Evolutionary conservation across 2,329 filamentous ascomycete species (phyloP).

Genomic region (Elsinoe perseae): DNA sequence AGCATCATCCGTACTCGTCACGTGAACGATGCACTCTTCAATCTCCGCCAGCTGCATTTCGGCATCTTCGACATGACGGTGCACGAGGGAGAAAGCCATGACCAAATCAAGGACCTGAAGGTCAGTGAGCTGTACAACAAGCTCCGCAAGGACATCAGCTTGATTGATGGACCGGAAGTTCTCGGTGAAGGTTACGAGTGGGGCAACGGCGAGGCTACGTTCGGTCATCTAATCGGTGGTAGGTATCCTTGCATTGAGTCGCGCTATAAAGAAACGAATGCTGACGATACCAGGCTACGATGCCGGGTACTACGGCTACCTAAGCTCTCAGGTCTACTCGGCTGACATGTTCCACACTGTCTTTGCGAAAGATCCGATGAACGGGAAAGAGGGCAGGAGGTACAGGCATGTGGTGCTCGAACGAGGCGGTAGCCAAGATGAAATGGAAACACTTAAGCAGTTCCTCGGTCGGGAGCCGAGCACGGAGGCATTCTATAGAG

Average conservation of each 20-base stretch:
- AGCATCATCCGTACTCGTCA: slow-evolving; percentile 71
- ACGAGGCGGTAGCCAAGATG: slow-evolving; percentile 68
- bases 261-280: not conserved
- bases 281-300: slow-evolving; percentile 52
- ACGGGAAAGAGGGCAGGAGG: slow-evolving; percentile 61
- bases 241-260: not conserved
- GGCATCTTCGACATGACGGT: slow-evolving; percentile 79
- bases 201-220: slow-evolving; percentile 72
- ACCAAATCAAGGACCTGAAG: slow-evolving; percentile 58
- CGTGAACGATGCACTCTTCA: slow-evolving; percentile 72
- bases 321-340: slow-evolving; percentile 69
- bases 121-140: slow-evolving; percentile 63
- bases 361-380: slow-evolving; percentile 73
- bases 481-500: slow-evolving; percentile 71
- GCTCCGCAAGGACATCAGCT: slow-evolving; percentile 61
- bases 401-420: slow-evolving; percentile 74
- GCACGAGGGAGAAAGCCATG: slow-evolving; percentile 62
- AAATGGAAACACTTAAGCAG: slow-evolving; percentile 71
- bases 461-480: slow-evolving; percentile 71
- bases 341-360: slow-evolving; percentile 79
- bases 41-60: slow-evolving; percentile 70
- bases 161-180: slow-evolving; percentile 66
- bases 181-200: slow-evolving; percentile 50
- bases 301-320: slow-evolving; percentile 66
- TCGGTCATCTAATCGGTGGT: slow-evolving; percentile 71